Percentiles rank a stretch among this genome's conserved stretches.
Evolutionary conservation across 768 basidiomycete species (phyloP).

Genomic region (Pleurotus platypus): DNA sequence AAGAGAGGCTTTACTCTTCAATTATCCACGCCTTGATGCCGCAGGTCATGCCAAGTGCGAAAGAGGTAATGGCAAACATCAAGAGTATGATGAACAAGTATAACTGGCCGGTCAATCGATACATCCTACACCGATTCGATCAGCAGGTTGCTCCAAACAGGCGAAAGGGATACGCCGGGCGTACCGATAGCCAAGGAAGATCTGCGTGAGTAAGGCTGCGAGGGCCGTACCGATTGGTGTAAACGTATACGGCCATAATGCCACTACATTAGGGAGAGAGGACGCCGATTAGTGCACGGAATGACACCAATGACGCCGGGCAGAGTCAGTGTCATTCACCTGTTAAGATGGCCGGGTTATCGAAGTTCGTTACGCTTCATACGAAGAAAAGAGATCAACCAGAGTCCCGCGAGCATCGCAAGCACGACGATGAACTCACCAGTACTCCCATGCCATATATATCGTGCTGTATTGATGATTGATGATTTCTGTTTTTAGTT

Average conservation of each 20-base stretch:
- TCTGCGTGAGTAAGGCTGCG: slow-evolving; percentile 16
- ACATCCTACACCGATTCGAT: slow-evolving; percentile 6
- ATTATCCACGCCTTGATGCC: slow-evolving; percentile 7
- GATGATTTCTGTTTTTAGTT: neutral
- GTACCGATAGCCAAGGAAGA: slow-evolving; percentile 16
- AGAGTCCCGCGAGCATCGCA: neutral
- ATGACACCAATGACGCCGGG: slow-evolving; percentile 4
- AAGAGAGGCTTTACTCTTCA: neutral
- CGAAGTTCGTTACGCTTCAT: slow-evolving; percentile 18
- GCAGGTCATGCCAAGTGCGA: neutral
- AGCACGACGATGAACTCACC: neutral
- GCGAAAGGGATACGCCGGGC: neutral
- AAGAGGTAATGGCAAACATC: neutral
- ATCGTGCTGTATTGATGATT: slow-evolving; percentile 8
- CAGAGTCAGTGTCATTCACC: slow-evolving; percentile 6
- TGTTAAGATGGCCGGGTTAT: slow-evolving; percentile 11
- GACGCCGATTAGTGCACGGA: neutral
- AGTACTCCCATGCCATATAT: slow-evolving; percentile 14
- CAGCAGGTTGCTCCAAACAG: neutral
- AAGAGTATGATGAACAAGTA: neutral
- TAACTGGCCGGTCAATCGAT: neutral
- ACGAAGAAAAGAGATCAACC: neutral
- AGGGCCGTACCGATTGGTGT: slow-evolving; percentile 11
- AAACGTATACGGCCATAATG: slow-evolving; percentile 12
- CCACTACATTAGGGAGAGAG: slow-evolving; percentile 4